Evolutionary conservation across 768 basidiomycete species (phyloP).

Genomic region (Amanita rubescens): DNA sequence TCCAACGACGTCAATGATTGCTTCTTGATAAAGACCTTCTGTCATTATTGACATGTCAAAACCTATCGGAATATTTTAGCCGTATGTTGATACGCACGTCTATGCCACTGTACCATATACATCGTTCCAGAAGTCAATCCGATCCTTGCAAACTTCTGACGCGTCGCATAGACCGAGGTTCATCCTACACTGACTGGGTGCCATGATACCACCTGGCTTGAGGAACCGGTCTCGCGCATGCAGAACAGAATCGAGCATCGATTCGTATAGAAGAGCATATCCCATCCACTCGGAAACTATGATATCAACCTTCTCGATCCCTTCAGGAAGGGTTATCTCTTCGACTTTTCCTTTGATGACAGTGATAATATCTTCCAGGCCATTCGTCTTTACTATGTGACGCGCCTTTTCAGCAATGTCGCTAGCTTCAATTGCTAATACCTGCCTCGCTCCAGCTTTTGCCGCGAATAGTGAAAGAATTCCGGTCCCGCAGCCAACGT

Average conservation of each 20-base stretch:
- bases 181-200: constrained; percentile 84
- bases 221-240: constrained; percentile 84
- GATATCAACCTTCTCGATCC: constrained; percentile 75
- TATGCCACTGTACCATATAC: constrained; percentile 62
- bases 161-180: constrained; percentile 80
- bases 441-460: constrained; percentile 79
- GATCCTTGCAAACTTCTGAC: constrained; percentile 67
- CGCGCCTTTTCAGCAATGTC: constrained; percentile 71
- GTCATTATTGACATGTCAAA: constrained; percentile 87
- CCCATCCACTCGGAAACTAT: constrained; percentile 99
- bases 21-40: constrained; percentile 66
- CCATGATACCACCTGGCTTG: constrained; percentile 72
- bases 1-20: constrained; percentile 73
- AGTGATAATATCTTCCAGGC: constrained; percentile 64
- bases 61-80: constrained; percentile 36
- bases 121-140: constrained; percentile 84
- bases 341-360: constrained; percentile 91
- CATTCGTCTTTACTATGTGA: constrained; percentile 73
- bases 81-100: not conserved
- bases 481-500: constrained; percentile 95
- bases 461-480: constrained; percentile 90
- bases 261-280: constrained; percentile 86
- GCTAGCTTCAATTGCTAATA: constrained; percentile 89
- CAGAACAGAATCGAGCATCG: constrained; percentile 95
- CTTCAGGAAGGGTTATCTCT: constrained; percentile 71